Evolutionary conservation across 2,329 filamentous ascomycete species (phyloP).

Genomic region (Furcasterigmium sp.): DNA sequence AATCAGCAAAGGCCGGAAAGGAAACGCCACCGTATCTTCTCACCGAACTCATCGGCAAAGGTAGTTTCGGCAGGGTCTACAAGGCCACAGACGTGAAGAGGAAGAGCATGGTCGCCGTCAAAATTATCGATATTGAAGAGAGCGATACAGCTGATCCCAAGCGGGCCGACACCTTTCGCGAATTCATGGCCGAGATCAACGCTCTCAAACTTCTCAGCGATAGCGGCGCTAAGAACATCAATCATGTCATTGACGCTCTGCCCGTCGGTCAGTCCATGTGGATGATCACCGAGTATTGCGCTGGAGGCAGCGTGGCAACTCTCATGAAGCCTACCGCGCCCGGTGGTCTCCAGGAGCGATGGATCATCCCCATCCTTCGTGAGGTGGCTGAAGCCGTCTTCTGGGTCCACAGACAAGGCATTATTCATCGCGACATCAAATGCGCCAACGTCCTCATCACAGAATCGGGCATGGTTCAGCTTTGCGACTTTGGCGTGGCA

Average conservation of each 20-base stretch:
- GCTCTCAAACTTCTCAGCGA: conserved; percentile 69
- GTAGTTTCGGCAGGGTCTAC: conserved; percentile 69
- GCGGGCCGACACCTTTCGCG: conserved; percentile 61
- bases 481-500: conserved; percentile 82
- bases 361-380: conserved; percentile 62
- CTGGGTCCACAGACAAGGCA: conserved; percentile 64
- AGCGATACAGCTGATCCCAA: conserved; percentile 63
- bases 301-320: conserved; percentile 75
- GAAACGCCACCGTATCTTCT: conserved; percentile 63
- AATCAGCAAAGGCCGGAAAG: conserved; percentile 53
- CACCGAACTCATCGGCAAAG: conserved; percentile 69
- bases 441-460: conserved; percentile 77
- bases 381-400: conserved; percentile 61
- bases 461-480: conserved; percentile 70
- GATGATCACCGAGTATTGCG: conserved; percentile 85
- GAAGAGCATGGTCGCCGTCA: conserved; percentile 62
- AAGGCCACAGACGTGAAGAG: conserved; percentile 48
- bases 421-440: conserved; percentile 69
- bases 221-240: conserved; percentile 72
- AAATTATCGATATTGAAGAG: conserved; percentile 81
- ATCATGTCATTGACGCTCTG: conserved; percentile 73
- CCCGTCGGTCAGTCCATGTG: conserved; percentile 76
- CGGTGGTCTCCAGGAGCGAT: conserved; percentile 63
- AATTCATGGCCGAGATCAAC: conserved; percentile 64
- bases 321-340: conserved; percentile 64